Evolutionary conservation across 2,329 filamentous ascomycete genomes (phyloP).

Genomic region (Colletotrichum sp.): DNA sequence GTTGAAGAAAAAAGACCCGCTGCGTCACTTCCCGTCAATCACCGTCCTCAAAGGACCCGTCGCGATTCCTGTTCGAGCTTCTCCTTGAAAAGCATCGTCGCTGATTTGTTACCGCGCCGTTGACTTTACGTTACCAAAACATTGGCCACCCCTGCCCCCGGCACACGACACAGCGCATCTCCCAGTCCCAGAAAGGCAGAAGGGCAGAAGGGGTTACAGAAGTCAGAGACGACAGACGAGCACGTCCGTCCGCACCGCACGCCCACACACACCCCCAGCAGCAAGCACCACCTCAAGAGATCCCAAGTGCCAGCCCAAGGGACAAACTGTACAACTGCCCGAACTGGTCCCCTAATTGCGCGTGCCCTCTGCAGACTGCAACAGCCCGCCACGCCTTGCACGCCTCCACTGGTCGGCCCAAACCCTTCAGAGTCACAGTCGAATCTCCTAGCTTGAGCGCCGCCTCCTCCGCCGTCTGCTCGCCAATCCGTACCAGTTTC

Average conservation of each 20-base stretch:
- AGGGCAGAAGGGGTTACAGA: background rate
- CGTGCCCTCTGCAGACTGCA: background rate
- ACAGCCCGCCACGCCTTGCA: background rate
- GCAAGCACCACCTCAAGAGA: background rate
- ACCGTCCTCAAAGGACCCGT: background rate
- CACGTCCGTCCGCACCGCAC: conserved; percentile 10
- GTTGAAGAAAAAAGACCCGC: background rate
- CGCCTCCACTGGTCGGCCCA: background rate
- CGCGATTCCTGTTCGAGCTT: background rate
- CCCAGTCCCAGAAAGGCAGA: conserved; percentile 1
- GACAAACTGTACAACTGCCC: background rate
- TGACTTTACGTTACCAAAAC: conserved; percentile 21
- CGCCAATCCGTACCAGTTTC: background rate
- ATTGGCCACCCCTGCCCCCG: conserved; percentile 8
- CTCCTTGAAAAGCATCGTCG: conserved; percentile 3
- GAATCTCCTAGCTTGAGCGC: conserved; percentile 5
- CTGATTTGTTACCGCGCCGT: conserved; percentile 13
- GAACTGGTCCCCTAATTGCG: conserved; percentile 19
- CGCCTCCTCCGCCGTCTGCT: background rate
- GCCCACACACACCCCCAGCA: background rate
- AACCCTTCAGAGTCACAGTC: background rate
- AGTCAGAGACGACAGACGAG: conserved; percentile 15
- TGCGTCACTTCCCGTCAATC: conserved; percentile 14
- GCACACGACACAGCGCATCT: conserved; percentile 13
- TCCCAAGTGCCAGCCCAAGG: background rate